A percentile compares a stretch with the other conserved stretches of the same genome.
phyloP scores from a whole-genome alignment of 768 basidiomycete species.

The Collybia sp. region DNA sequence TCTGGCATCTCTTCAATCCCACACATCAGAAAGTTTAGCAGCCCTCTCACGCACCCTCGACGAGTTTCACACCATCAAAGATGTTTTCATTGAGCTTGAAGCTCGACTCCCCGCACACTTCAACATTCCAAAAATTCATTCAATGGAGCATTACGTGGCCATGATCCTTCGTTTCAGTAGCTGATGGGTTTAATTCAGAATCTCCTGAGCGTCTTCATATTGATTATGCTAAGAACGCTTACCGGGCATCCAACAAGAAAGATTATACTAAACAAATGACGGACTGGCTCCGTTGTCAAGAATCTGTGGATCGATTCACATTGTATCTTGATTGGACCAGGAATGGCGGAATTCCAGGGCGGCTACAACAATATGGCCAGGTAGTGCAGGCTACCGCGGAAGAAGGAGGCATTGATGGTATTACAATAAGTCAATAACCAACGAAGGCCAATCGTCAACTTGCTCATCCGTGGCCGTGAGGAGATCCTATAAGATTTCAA shows the following conservation, averaged over 20 bases:
- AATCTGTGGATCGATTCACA: conserved; percentile 11
- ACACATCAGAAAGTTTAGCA: conserved; percentile 10
- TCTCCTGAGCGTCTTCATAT: conserved; percentile 28
- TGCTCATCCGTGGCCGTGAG: too few relatives aligned
- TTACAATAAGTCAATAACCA: too few relatives aligned
- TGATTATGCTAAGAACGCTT: conserved; percentile 26
- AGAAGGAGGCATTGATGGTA: too few relatives aligned
- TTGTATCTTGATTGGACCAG: conserved; percentile 4
- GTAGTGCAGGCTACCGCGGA: too few relatives aligned
- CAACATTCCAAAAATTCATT: conserved; percentile 27
- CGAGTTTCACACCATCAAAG: conserved; percentile 15
- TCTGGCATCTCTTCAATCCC: conserved; percentile 11
- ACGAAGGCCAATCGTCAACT: too few relatives aligned
- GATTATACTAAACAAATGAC: conserved; percentile 26
- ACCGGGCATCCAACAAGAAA: conserved; percentile 12
- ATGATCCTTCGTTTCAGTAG: conserved; percentile 13
- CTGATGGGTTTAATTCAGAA: conserved; percentile 21
- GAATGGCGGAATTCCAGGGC: not conserved
- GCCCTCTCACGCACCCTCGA: conserved; percentile 10
- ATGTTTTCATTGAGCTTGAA: conserved; percentile 13
- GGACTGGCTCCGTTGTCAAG: conserved; percentile 20
- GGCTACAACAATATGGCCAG: not conserved
- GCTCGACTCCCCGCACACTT: conserved; percentile 15
- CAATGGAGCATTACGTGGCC: conserved; percentile 15
- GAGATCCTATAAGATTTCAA: not conserved